Evolutionary conservation across 306 rosid genomes (phyloP), one percentile per base, ranked within the genome.

Genomic region (Citrullus colocynthis): DNA sequence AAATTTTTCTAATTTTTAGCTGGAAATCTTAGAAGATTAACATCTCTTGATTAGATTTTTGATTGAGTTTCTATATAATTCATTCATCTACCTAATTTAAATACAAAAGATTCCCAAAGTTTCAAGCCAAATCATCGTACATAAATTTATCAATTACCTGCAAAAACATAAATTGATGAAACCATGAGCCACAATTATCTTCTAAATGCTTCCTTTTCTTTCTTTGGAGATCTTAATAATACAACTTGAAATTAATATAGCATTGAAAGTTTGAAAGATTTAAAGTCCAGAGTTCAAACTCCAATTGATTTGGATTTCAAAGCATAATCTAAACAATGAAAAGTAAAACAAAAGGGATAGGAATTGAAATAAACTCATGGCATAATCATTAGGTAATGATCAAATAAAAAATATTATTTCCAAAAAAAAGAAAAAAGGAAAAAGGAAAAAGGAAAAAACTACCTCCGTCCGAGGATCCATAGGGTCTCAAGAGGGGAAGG

Each of bases 391-490:
- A 48, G 4, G 32, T 6, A 14, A 32, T 32, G 8, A 61, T 34
- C 0, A 32, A 66, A 39, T 9, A 37, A 41, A 45, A 8, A 45
- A 7, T 0, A 42, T 7, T 1, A 42, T 24, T 24, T 24, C 28
- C 28, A 24, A 24, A 24, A 24, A 24, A 24, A 24, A 24, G 24
- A 24, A 24, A 24, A 24, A 24, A 24, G 28, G 1, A 24, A 41
- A 6, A 39, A 39, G 4, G 0, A 39, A 4, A 39, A 39, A 4
- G 5, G 5, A 4, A 39, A 39, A 4, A 41, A 16, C 28, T 11
- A 73, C 77, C 77, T 73, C 77, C 45, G 6, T 16, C 42, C 45
- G 77, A 73, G 60, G 6, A 30, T 16, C 60, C 77, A 73, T 73
- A 9, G 45, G 12, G 77, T 4, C 45, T 49, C 9, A 16, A 48